These are phyloP conservation scores for Amanita thiersii DNA, from an alignment of 768 basidiomycete species.

Conservation along the genomic window DNA sequence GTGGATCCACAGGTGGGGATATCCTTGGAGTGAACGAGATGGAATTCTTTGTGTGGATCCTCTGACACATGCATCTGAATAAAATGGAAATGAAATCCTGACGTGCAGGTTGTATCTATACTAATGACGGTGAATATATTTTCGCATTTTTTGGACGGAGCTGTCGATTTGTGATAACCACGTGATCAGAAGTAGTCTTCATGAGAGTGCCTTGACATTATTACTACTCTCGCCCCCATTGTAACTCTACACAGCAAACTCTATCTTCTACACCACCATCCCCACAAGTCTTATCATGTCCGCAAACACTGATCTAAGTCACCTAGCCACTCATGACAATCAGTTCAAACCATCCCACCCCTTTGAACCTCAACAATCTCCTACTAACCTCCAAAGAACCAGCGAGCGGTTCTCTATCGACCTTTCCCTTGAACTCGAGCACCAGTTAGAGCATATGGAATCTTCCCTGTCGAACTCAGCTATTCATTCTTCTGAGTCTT, in stretches of 20 bases:
- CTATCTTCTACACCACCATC: too few species aligned
- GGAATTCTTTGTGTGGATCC: slow-evolving; percentile 87
- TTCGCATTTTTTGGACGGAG: slow-evolving; percentile 3
- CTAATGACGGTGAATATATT: slow-evolving; percentile 11
- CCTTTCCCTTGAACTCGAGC: slow-evolving; percentile 72
- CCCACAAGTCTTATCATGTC: too few species aligned
- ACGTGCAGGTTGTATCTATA: slow-evolving; percentile 9
- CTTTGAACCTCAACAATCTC: neutral
- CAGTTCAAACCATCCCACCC: too few species aligned
- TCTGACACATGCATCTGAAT: slow-evolving; percentile 59
- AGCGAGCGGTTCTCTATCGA: slow-evolving; percentile 57
- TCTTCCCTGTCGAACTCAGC: slow-evolving; percentile 30
- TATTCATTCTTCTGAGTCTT: slow-evolving; percentile 13
- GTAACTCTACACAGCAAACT: too few species aligned
- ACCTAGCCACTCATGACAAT: too few species aligned
- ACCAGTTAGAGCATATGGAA: slow-evolving; percentile 61
- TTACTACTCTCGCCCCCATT: too few species aligned
- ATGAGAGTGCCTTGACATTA: too few species aligned
- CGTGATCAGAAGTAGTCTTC: neutral
- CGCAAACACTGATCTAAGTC: too few species aligned
- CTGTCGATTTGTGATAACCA: neutral
- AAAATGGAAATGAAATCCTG: slow-evolving; percentile 12
- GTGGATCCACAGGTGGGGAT: slow-evolving; percentile 91
- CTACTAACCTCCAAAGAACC: slow-evolving; percentile 15
- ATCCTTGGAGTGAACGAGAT: slow-evolving; percentile 91